Base-by-base conservation (phyloP, 352 stramenopile species). In the Pythium aphanidermatum region DNA sequence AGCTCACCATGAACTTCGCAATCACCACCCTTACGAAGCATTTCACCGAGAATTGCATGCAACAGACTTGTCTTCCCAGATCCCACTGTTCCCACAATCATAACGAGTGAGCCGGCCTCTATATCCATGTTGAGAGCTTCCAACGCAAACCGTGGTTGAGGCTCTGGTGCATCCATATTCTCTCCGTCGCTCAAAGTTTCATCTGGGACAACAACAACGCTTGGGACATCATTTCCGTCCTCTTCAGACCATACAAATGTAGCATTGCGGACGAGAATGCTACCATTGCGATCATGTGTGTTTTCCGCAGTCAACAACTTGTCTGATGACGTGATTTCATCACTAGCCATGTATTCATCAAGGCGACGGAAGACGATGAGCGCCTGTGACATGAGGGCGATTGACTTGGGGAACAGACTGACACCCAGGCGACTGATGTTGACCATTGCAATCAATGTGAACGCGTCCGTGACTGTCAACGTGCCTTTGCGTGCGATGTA, bases 361-460 rank as follows among this genome's bases (percentile, higher is more conserved):
- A 65, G 52, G 23, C 57, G 50, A 2, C 42, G 32, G 34, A 60
- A 52, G 9, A 51, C 57, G 19, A 60, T 60, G 1, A 34, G 38
- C 5, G 57, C 57, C 46, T 65, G 57, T 4, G 57, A 65, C 14
- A 65, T 40, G 0, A 40, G 25, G 6, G 57, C 57, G 26, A 65
- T 60, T 12, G 57, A 46, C n/a, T 56, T 40, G n/a, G 57, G 57
- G 25, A 65, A 65, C 8, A 65, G 32, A 38, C 50, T 56, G 1
- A 65, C 57, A 11, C 50, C 71, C 35, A 77, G 40, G 50, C 71
- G 51, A 40, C 72, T 74, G 38, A 83, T 65, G 52, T 83, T 83
- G 42, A 83, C 66, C 33, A 80, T 65, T 25, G 67, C 68, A 42
- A 82, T 78, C 11, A 72, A 61, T 12, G 67, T 74, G 37, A 80